Evolutionary conservation across 2,329 filamentous ascomycete genomes (phyloP).

Genomic region (Aspergillus sp.): DNA sequence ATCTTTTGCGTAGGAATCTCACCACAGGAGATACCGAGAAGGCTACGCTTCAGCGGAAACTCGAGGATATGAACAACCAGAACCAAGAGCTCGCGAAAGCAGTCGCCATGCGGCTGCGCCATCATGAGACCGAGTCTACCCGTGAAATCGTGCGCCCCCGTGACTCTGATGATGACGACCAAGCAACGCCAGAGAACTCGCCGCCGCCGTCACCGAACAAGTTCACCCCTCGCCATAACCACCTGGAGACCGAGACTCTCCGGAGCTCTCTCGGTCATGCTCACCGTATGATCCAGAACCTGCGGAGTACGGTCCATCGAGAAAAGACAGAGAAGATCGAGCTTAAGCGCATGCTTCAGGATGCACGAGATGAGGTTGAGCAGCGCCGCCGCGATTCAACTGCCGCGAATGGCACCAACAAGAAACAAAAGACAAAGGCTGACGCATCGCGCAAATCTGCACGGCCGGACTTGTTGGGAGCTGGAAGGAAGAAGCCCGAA

Average conservation of each 20-base stretch:
- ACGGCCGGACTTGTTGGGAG: constrained; percentile 72
- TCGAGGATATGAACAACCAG: constrained; percentile 83
- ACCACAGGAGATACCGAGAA: constrained; percentile 77
- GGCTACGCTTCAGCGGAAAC: constrained; percentile 73
- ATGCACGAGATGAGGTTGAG: constrained; percentile 89
- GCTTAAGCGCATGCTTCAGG: constrained; percentile 90
- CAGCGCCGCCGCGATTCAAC: constrained; percentile 58
- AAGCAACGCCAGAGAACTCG: constrained; percentile 81
- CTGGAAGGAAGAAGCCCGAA: constrained; percentile 72
- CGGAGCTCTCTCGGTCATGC: constrained; percentile 93
- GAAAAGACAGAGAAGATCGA: constrained; percentile 99
- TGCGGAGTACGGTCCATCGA: constrained; percentile 91
- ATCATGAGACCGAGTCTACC: constrained; percentile 64
- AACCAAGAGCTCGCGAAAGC: constrained; percentile 89
- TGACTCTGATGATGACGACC: constrained; percentile 65
- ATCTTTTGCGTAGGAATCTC: constrained; percentile 77
- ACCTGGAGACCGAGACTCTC: constrained; percentile 92
- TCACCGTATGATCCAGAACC: constrained; percentile 92
- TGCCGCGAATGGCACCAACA: constrained; percentile 43
- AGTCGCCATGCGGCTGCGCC: constrained; percentile 70
- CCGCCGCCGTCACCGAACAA: constrained; percentile 89
- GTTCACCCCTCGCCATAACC: constrained; percentile 82
- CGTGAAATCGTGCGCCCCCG: constrained; percentile 62
- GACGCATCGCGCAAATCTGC: constrained; percentile 76
- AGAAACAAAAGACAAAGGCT: constrained; percentile 62